These are phyloP conservation scores for Parafenestella ontariensis DNA, from an alignment of 2,329 filamentous ascomycete species.

Conservation along the genomic window DNA sequence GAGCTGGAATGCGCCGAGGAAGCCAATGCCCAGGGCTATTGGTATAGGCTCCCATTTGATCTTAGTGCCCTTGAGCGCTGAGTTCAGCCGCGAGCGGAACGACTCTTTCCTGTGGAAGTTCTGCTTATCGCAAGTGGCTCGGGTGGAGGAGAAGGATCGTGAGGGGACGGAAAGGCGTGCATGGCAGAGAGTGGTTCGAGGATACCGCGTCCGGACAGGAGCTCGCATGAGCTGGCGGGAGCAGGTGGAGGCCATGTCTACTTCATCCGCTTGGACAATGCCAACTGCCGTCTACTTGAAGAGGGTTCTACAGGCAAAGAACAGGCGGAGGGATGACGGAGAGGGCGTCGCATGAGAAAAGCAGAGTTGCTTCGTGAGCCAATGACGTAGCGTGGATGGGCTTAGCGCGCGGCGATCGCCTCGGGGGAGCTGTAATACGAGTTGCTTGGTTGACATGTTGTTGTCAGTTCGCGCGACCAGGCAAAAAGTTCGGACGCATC, in stretches of 20 bases:
- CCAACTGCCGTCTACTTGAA: background rate
- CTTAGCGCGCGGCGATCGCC: slow-evolving; percentile 21
- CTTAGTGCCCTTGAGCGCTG: slow-evolving; percentile 68
- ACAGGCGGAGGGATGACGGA: slow-evolving; percentile 12
- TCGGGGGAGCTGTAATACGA: slow-evolving; percentile 17
- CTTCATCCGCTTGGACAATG: slow-evolving; percentile 16
- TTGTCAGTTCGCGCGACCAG: background rate
- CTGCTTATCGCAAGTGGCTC: slow-evolving; percentile 51
- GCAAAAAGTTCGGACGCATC: background rate
- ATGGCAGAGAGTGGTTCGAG: slow-evolving; percentile 14
- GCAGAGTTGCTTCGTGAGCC: slow-evolving; percentile 23
- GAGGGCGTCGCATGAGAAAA: slow-evolving; percentile 25
- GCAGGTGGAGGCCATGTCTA: slow-evolving; percentile 38
- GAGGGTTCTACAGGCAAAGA: slow-evolving; percentile 2
- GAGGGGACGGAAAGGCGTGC: slow-evolving; percentile 28
- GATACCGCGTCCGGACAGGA: slow-evolving; percentile 19
- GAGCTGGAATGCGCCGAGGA: slow-evolving; percentile 82
- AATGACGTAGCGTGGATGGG: slow-evolving; percentile 34
- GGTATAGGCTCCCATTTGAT: slow-evolving; percentile 92
- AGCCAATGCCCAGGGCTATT: slow-evolving; percentile 81
- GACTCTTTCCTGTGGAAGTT: slow-evolving; percentile 56
- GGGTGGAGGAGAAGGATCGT: slow-evolving; percentile 48
- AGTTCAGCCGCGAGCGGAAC: slow-evolving; percentile 64
- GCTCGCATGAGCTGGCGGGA: slow-evolving; percentile 36
- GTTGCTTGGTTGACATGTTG: background rate